Conservation (phyloP, 1,284 basidiomycete species). For the Ceratobasidium sp. region DNA sequence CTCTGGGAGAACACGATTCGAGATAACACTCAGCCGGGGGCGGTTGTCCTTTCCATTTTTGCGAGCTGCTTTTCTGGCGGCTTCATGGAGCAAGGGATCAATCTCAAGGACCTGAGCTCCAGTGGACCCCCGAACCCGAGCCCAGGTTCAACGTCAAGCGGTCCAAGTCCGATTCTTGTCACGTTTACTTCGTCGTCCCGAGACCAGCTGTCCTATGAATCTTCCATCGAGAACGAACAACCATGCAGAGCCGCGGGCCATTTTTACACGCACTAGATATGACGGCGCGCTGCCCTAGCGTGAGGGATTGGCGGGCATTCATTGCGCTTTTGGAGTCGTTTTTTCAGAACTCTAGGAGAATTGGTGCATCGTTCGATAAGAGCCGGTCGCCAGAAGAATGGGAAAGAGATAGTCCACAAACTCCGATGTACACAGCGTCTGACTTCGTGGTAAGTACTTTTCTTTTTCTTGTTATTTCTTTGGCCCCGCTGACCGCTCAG, state of each 20-base stretch:
- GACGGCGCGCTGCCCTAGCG: neutral
- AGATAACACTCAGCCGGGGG: neutral
- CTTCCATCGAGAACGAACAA: neutral
- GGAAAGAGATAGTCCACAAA: conserved; percentile 4
- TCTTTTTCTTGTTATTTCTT: neutral
- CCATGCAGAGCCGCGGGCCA: neutral
- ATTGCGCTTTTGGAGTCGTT: neutral
- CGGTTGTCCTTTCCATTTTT: conserved; percentile 28
- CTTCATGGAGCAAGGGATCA: conserved; percentile 19
- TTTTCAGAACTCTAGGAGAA: neutral
- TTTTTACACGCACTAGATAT: neutral
- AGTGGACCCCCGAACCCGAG: neutral
- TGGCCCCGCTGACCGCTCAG: neutral
- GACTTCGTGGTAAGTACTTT: neutral
- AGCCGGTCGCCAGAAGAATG: neutral
- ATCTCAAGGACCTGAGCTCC: neutral
- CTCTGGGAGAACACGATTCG: conserved; percentile 18
- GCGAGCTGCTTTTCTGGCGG: conserved; percentile 33
- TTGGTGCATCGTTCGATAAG: neutral
- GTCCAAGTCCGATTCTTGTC: neutral
- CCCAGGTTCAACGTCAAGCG: neutral
- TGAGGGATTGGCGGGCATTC: neutral
- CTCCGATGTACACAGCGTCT: neutral
- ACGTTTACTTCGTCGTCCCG: conserved; percentile 5
- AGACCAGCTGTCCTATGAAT: conserved; percentile 11